Evolutionary conservation across 306 rosid species (phyloP), one percentile per base, ranked within the genome.

Genomic region (Castanospermum australe): DNA sequence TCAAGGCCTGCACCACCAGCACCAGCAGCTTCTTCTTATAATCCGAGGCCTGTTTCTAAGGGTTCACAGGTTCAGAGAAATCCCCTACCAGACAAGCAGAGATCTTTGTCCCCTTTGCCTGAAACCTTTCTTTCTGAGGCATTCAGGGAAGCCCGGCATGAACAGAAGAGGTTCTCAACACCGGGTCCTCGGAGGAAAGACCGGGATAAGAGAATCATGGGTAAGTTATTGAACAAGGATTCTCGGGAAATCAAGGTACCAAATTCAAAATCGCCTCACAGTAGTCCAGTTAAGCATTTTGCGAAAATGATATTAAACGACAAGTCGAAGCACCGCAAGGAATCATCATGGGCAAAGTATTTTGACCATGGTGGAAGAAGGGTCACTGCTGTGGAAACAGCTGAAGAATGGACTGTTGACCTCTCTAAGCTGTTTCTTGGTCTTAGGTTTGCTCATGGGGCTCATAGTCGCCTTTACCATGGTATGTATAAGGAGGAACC

Each of bases 401-500:
- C 87, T 2, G 99, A 95, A 54, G 99, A 91, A 76, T 93, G 84
- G 90, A 78, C 84, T 55, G 96, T 91, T 39, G 99, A 95, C 80
- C 86, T 93, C 79, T 90, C 97, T 2, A 84, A 90, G 87, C 83
- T 95, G 84, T 91, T 89, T 84, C 82, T 95, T 59, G 98, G 99
- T 32, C 79, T 87, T 28, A 91, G 87, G 79, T 95, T 95, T 75
- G 98, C 99, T 62, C 92, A 93, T 78, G 99, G 99, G 13, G 97
- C 98, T 50, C 93, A 93, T 78, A 95, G 99, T 67, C 84, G 97
- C 47, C 98, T 95, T 55, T 95, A 95, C 86, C 98, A 90, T 85
- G 99, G 99, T 67, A 82, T 86, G 79, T 95, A 95, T 84, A 84
- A 89, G 2, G 97, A 90, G 1, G 87, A 90, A 74, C 68, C 92